Evolutionary conservation across 176 grass and related monocot genomes (phyloP), one percentile per base, ranked within the genome.

Genomic region (Pontederia crassipes): DNA sequence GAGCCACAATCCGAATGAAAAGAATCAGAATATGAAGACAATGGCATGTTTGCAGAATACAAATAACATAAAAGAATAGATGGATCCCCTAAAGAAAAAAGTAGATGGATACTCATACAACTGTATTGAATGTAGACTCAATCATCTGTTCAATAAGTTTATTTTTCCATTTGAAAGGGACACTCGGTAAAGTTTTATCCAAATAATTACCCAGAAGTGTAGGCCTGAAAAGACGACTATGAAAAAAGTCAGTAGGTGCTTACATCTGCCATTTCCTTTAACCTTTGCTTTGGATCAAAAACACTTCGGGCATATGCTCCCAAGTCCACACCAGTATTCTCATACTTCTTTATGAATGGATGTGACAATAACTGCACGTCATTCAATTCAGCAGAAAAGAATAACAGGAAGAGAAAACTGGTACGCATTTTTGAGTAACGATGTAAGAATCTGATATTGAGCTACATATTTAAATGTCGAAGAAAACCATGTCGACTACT

Each of bases 201-300:
- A 18, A 6, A 52, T 13, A 28, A 61, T 61, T 35, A 15, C 28
- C 8, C 15, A 8, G 2, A 55, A 48, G 58, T 2, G 48, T 17
- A 12, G 49, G 52, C 52, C 59, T 17, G 51, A 72, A 72, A 83
- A 75, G 15, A 77, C 10, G 15, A 68, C 12, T 10, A 12, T 47
- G 47, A 60, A 65, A 83, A 48, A 76, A 57, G 45, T 54, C 48
- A 75, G n/a, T 49, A 48, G 14, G 4, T 54, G 63, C 74, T 88
- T n/a, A 91, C 92, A 83, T 97, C 92, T 65, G 92, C 84, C 64
- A 85, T 85, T 68, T 91, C 84, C 68, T 97, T 97, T 66, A 85
- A 75, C 68, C 84, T 87, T 50, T 85, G 78, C 59, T 55, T 78
- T 40, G 84, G 81, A 74, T 97, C 79, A 79, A 97, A 85, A 80